A percentile compares a stretch with the other conserved stretches of the same genome.
Conservation (phyloP, 768 basidiomycete genomes). For the Suillus weaverae region DNA sequence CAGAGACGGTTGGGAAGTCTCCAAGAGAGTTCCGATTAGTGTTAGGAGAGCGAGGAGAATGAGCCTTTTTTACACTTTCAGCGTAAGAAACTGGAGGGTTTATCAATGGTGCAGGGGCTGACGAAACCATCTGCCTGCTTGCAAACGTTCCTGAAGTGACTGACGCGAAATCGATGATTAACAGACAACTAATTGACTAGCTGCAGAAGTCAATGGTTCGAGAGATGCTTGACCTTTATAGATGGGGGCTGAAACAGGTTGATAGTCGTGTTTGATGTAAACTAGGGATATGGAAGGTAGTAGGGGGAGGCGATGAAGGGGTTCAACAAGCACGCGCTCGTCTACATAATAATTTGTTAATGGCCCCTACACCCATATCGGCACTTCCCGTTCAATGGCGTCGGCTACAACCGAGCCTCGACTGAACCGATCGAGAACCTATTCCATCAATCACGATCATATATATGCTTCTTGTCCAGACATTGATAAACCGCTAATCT, state of each 20-base stretch:
- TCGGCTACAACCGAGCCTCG: constrained; percentile 1
- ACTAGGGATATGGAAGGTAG: neutral
- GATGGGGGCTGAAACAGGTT: neutral
- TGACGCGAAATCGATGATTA: neutral
- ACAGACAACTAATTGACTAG: neutral
- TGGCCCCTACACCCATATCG: constrained; percentile 3
- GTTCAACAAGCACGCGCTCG: neutral
- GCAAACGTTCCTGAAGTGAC: constrained; percentile 1
- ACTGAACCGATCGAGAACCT: neutral
- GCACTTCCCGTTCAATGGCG: neutral
- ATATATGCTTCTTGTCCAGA: neutral
- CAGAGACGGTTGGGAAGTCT: constrained; percentile 5
- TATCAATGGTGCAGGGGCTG: constrained; percentile 28
- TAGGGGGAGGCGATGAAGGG: neutral
- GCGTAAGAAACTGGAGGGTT: constrained; percentile 56
- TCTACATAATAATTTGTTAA: constrained; percentile 3
- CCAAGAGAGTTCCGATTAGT: constrained; percentile 5
- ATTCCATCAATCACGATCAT: neutral
- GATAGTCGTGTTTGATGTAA: neutral
- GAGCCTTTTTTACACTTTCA: constrained; percentile 51
- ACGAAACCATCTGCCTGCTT: constrained; percentile 29
- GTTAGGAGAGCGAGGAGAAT: constrained; percentile 35
- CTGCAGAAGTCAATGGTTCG: neutral
- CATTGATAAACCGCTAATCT: neutral
- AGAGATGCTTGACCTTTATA: neutral